Conservation (phyloP, 176 grass and related monocot genomes). For the Chrysopogon serrulatus region DNA sequence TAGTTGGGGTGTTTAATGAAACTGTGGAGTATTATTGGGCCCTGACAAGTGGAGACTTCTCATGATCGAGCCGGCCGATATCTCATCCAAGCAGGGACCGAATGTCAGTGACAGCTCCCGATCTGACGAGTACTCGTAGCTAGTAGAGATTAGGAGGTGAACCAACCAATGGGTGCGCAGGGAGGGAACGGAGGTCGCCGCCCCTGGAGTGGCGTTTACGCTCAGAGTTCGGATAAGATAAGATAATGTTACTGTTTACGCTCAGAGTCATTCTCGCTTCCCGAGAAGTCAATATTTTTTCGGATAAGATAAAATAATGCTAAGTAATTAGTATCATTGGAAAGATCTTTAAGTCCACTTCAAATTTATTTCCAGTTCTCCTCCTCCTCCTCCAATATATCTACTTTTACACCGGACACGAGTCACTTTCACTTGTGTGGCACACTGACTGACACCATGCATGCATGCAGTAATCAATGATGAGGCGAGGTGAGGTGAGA, state of each 20-base stretch:
- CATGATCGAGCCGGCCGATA: background rate
- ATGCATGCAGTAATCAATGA: conserved; percentile 26
- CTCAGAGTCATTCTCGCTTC: too few species aligned
- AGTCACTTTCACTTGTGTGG: conserved; percentile 19
- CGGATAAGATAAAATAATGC: too few species aligned
- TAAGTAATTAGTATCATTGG: too few species aligned
- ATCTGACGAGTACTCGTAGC: background rate
- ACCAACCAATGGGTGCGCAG: background rate
- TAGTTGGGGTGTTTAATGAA: background rate
- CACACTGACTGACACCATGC: background rate
- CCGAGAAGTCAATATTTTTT: too few species aligned
- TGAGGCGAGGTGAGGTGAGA: conserved; percentile 20
- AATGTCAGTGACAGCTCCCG: background rate
- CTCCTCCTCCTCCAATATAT: too few species aligned
- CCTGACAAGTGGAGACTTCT: background rate
- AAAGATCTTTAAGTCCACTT: too few species aligned
- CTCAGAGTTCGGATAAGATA: background rate
- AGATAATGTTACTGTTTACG: conserved; percentile 14
- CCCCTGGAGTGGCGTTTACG: background rate
- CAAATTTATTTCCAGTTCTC: too few species aligned
- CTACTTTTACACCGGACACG: background rate
- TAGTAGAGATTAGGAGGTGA: background rate
- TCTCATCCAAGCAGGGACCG: too few species aligned
- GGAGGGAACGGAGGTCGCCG: background rate
- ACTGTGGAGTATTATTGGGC: background rate